Conservation (phyloP, 306 rosid species). For the Hylodesmum podocarpum region DNA sequence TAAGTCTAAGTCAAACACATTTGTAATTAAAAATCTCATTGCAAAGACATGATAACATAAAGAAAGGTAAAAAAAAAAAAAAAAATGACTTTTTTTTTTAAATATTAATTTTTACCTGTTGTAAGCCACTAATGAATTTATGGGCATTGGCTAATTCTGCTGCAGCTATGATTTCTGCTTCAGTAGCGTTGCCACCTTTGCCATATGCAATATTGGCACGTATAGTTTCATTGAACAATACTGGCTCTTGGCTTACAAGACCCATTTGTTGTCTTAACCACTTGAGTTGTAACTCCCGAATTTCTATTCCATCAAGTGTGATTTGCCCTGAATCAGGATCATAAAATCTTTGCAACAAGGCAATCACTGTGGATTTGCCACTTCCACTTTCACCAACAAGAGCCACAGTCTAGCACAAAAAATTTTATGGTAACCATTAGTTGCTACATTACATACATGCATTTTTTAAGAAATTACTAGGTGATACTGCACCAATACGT, state of each 20-base stretch:
- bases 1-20: slow-evolving; percentile 21
- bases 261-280: slow-evolving; percentile 98
- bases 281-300: slow-evolving; percentile 52
- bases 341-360: slow-evolving; percentile 81
- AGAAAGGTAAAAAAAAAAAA: neutral
- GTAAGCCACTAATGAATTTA: slow-evolving; percentile 68
- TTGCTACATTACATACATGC: neutral
- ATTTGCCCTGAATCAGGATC: slow-evolving; percentile 82
- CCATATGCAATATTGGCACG: slow-evolving; percentile 89
- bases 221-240: slow-evolving; percentile 73
- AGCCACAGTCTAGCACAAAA: slow-evolving; percentile 61
- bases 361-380: slow-evolving; percentile 81
- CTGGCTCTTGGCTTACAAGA: slow-evolving; percentile 84
- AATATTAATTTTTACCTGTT: slow-evolving; percentile 46
- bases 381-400: slow-evolving; percentile 97
- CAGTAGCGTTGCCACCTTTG: slow-evolving; percentile 71
- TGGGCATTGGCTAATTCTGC: slow-evolving; percentile 86
- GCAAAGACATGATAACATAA: neutral
- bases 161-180: slow-evolving; percentile 71
- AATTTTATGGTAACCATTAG: neutral
- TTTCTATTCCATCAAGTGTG: slow-evolving; percentile 72
- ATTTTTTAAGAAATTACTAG: too few species aligned
- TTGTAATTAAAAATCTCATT: too few species aligned
- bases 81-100: neutral
- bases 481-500: too few species aligned